Base-by-base conservation (phyloP, 495 filamentous ascomycete species). In the Echria macrotheca region DNA sequence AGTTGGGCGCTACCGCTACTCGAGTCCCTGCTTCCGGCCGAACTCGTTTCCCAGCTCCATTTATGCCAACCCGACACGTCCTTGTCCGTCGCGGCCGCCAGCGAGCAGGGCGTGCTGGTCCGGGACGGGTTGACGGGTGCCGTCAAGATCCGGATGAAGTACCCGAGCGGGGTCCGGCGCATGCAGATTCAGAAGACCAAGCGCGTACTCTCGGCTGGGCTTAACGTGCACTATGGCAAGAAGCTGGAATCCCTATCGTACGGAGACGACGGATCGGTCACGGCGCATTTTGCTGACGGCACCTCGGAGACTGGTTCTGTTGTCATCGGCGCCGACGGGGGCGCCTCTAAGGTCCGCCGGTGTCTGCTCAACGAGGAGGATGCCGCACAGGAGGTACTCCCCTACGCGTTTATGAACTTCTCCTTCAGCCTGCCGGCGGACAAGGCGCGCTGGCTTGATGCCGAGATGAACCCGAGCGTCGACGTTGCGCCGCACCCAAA, bases 131-230 rank as follows among this genome's bases (percentile, higher is more conserved):
- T 10, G 17, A 48, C 33, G 2, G 45, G 45, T 12, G 47, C n/a
- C 25, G 42, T 29, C 47, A 49, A 49, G 23, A 41, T 49, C 25
- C 47, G 47, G 25, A 21, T 42, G 4, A 14, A 29, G 10, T 49
- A 49, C 37, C 47, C 47, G 15, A 12, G 8, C 17, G 47, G 47
- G 10, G 47, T 49, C 12, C 47, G 47, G 14, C 47, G 47, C 24
- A 49, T 49, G 47, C 47, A 49, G 23, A 49, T 49, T 25, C 47
- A 49, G 42, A 49, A 49, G 25, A 49, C 47, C 15, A 49, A 41
- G 23, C 47, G 47, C 22, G 37, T 49, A 7, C 47, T 49, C 22
- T 49, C 47, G 9, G 4, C 36, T 2, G 36, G 36, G 4, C 37
- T 49, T 25, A 40, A 41, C 47, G n/a, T 49, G 24, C 3, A 26